Conservation (phyloP, 768 basidiomycete species). For the Pulveroboletus sp. region DNA sequence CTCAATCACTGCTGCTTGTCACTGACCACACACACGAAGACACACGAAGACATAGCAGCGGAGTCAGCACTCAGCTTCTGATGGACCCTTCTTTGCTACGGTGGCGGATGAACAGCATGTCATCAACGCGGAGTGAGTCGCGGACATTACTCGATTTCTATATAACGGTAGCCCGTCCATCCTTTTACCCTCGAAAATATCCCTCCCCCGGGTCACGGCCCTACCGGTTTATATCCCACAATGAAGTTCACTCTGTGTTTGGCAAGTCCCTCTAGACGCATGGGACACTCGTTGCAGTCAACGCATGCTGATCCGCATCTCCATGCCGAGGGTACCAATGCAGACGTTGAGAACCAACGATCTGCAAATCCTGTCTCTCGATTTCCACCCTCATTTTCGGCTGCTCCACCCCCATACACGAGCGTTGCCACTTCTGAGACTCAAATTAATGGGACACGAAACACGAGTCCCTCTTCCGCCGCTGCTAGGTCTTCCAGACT, state of each 20-base stretch:
- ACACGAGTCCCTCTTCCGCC: background rate
- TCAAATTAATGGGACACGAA: slow-evolving; percentile 3
- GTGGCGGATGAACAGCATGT: no score
- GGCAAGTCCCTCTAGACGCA: slow-evolving; percentile 4
- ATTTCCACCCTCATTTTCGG: slow-evolving; percentile 4
- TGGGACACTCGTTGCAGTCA: slow-evolving; percentile 14
- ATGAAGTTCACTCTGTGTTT: slow-evolving; percentile 5
- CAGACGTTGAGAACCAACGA: slow-evolving; percentile 1
- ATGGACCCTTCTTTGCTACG: background rate
- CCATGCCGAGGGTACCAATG: background rate
- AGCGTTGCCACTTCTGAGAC: background rate
- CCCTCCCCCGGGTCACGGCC: slow-evolving; percentile 1
- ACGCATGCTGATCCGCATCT: slow-evolving; percentile 4
- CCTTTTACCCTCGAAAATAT: background rate
- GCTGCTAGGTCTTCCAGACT: slow-evolving; percentile 3
- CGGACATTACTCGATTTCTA: background rate
- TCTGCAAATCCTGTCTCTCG: background rate
- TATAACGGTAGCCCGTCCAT: background rate
- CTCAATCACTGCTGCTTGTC: no score
- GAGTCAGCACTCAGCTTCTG: no score
- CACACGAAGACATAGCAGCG: no score
- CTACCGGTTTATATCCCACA: background rate
- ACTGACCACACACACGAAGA: no score
- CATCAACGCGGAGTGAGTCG: no score
- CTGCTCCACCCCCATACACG: slow-evolving; percentile 26